Evolutionary conservation across 495 filamentous ascomycete genomes (phyloP).

Genomic region (Endocarpon pusillum): DNA sequence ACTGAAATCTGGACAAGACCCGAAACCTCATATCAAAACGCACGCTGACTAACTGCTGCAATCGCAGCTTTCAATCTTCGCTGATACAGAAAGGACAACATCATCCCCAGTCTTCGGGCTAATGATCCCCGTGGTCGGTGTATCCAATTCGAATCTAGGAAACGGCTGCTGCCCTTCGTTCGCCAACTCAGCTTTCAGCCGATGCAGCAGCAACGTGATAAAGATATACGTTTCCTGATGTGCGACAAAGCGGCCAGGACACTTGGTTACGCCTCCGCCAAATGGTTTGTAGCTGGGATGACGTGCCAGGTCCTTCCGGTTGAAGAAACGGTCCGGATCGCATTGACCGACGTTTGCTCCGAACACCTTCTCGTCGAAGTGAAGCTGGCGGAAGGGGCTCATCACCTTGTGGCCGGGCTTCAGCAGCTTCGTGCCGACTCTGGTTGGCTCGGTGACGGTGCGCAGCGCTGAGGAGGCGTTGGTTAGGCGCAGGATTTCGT

Average conservation of each 20-base stretch:
- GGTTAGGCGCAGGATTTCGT: constrained; percentile 11
- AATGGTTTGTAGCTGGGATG: constrained; percentile 16
- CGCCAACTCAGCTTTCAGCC: no score
- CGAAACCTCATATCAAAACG: no score
- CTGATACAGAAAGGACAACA: no score
- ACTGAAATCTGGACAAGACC: no score
- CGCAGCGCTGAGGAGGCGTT: constrained; percentile 6
- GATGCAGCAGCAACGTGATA: constrained; percentile 13
- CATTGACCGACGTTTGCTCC: constrained; percentile 9
- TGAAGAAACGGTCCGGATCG: constrained; percentile 12
- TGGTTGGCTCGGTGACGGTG: constrained; percentile 3
- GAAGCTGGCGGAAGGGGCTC: constrained; percentile 15
- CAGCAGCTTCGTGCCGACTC: constrained; percentile 10
- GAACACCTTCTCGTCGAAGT: constrained; percentile 9
- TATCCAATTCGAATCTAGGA: no score
- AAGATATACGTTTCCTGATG: constrained; percentile 20
- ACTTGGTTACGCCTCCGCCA: constrained; percentile 23
- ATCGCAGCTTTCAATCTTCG: no score
- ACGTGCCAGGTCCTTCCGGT: constrained; percentile 4
- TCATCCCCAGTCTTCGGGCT: no score
- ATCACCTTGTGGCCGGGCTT: constrained; percentile 7
- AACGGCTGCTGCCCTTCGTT: no score
- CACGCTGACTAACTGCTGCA: no score
- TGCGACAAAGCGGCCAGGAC: constrained; percentile 26
- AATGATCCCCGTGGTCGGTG: no score